Conservation (phyloP, 2,329 filamentous ascomycete species). For the Aspergillus awamori region DNA sequence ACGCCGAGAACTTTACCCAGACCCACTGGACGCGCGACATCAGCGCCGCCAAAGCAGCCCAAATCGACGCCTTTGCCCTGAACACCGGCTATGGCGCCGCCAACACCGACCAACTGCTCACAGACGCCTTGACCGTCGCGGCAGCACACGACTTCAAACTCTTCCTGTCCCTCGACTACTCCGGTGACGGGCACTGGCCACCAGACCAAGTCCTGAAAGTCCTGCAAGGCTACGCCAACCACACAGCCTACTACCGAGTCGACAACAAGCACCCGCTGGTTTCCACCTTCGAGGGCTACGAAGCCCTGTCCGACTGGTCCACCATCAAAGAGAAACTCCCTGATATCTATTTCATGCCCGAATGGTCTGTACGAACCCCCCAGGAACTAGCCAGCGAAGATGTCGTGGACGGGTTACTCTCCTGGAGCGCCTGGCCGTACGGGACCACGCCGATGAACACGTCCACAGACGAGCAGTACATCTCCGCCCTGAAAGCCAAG, state of each 20-base stretch:
- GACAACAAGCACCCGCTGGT: conserved; percentile 37
- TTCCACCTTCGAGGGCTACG: conserved; percentile 51
- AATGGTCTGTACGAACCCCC: conserved; percentile 46
- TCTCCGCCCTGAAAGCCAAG: conserved; percentile 28
- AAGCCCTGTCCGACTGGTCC: conserved; percentile 48
- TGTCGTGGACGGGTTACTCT: conserved; percentile 44
- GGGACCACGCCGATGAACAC: conserved; percentile 41
- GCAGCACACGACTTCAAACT: conserved; percentile 33
- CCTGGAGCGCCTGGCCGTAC: conserved; percentile 50
- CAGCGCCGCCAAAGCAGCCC: conserved; percentile 36
- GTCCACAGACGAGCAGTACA: conserved; percentile 46
- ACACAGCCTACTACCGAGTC: conserved; percentile 31
- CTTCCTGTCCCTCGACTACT: conserved; percentile 45
- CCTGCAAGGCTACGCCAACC: conserved; percentile 30
- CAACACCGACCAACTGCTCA: conserved; percentile 23
- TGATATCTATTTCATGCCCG: conserved; percentile 50
- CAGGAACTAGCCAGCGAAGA: conserved; percentile 25
- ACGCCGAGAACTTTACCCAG: conserved; percentile 27
- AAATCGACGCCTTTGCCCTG: conserved; percentile 48
- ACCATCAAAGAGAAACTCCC: conserved; percentile 44
- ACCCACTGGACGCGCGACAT: conserved; percentile 40
- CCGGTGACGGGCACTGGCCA: conserved; percentile 36
- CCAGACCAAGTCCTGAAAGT: conserved; percentile 28
- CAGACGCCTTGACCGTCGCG: conserved; percentile 32
- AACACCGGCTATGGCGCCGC: conserved; percentile 38